Evolutionary conservation across 2,329 filamentous ascomycete genomes (phyloP), one percentile per base, ranked within the genome.

Genomic region (Fusarium citri): DNA sequence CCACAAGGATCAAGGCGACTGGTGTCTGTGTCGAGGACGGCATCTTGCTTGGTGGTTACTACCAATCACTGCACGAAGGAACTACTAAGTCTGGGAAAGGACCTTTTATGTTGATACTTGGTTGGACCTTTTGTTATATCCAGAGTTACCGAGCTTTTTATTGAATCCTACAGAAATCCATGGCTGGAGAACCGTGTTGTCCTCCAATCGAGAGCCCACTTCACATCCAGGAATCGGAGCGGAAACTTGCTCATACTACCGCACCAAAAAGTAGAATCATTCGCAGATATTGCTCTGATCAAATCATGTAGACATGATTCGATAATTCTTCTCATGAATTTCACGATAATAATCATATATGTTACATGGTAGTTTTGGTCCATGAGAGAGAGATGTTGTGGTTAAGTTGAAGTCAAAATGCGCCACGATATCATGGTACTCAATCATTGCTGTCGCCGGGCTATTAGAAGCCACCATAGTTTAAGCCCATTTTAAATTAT

Each of bases 241-340:
- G 18, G 56, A 77, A 78, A 78, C 77, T 76, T 78, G 77, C 77
- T 78, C 77, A 78, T 78, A 76, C 76, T 76, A 37, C 66, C 74
- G 72, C 76, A 76, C 57, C 56, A 34, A 41, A 34, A 34, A 14
- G 46, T 30, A 28, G 25, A 18, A 40, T 37, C 8, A 43, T 11
- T 15, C 18, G 10, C 30, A 18, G 6, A 37, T 8, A 22, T n/a
- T 48, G 18, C 16, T 30, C 16, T 23, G 31, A 28, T 6, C 7
- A 37, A 5, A 47, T 12, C 10, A 50, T 9, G 22, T 14, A 14
- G 8, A 15, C 16, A 5, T 7, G 8, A 14, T 3, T 10, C 14
- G 16, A 23, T 5, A 3, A 1, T 5, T 5, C 26, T 23, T 28
- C 14, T 2, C 7, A 16, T 15, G 3, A 6, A 16, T 4, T 8